A percentile compares a stretch with the other conserved stretches of the same genome.
Evolutionary conservation across 768 basidiomycete genomes (phyloP).

Genomic region (Leccinum rimulosum): DNA sequence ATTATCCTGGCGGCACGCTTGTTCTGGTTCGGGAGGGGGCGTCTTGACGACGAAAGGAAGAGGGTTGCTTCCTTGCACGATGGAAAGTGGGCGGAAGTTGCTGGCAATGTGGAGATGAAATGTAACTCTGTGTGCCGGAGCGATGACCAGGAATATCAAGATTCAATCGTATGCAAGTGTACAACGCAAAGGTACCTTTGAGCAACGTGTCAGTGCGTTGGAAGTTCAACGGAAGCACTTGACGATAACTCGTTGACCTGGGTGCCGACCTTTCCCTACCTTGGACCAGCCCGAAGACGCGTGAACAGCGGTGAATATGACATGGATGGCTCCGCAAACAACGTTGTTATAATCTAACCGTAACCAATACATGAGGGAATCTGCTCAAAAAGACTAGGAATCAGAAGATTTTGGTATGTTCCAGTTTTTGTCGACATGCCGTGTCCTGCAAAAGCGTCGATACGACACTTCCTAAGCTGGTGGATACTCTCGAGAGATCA

Average conservation of each 20-base stretch:
- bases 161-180: constrained; percentile 11
- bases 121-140: constrained; percentile 14
- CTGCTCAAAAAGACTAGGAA: neutral
- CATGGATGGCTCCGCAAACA: neutral
- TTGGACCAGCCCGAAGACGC: too few species aligned
- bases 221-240: neutral
- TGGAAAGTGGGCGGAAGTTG: constrained; percentile 25
- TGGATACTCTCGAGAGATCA: constrained; percentile 51
- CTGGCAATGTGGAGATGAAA: constrained; percentile 25
- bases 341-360: neutral
- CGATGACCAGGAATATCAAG: too few species aligned
- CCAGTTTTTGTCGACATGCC: constrained; percentile 64
- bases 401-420: constrained; percentile 34
- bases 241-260: neutral
- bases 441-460: constrained; percentile 48
- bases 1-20: constrained; percentile 19
- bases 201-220: too few species aligned
- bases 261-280: too few species aligned
- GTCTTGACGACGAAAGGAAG: constrained; percentile 25
- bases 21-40: constrained; percentile 17
- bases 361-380: neutral
- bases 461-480: constrained; percentile 69
- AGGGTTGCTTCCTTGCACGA: constrained; percentile 23
- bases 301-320: neutral
- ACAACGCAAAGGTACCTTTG: neutral